These are phyloP conservation scores for Phytopythium aichiense DNA, from an alignment of 352 stramenopile species.

Conservation along the genomic window DNA sequence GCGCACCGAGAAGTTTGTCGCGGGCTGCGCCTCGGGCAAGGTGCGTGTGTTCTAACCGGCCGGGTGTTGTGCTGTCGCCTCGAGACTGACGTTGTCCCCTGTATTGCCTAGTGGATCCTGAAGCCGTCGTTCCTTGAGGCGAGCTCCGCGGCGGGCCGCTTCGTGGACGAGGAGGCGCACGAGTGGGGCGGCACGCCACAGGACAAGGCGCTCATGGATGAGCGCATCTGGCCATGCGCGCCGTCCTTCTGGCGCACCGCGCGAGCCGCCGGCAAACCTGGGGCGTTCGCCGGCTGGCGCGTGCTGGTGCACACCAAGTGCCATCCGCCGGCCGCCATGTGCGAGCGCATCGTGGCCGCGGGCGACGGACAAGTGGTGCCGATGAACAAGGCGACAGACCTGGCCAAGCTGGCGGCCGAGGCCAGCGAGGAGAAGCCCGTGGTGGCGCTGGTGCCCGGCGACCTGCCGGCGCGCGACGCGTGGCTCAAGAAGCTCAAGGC, in stretches of 20 bases:
- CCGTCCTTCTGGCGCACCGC: conserved; percentile 64
- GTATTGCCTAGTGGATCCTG: conserved; percentile 66
- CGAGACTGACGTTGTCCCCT: background rate
- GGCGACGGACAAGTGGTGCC: conserved; percentile 50
- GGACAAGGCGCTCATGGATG: conserved; percentile 66
- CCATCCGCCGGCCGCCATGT: conserved; percentile 76
- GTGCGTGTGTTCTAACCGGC: conserved; percentile 19
- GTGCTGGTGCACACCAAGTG: conserved; percentile 78
- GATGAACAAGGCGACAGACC: conserved; percentile 52
- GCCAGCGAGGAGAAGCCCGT: conserved; percentile 40
- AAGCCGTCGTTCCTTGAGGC: conserved; percentile 79
- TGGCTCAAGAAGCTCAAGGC: conserved; percentile 74
- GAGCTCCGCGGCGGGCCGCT: conserved; percentile 50
- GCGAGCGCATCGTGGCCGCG: conserved; percentile 63
- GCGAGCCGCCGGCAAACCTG: conserved; percentile 33
- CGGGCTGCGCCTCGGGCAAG: conserved; percentile 78
- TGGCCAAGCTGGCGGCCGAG: conserved; percentile 29
- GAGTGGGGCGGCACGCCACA: conserved; percentile 61
- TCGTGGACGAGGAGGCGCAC: conserved; percentile 66
- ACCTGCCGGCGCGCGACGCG: conserved; percentile 49
- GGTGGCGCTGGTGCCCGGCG: conserved; percentile 50
- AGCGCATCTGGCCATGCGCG: conserved; percentile 64
- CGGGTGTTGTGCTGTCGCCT: conserved; percentile 1
- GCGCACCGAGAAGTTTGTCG: conserved; percentile 85
- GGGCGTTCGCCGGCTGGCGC: conserved; percentile 61